A percentile compares a stretch with the other conserved stretches of the same genome.
phyloP scores from a whole-genome alignment of 768 basidiomycete genomes.

The Tephrocybe sp. region DNA sequence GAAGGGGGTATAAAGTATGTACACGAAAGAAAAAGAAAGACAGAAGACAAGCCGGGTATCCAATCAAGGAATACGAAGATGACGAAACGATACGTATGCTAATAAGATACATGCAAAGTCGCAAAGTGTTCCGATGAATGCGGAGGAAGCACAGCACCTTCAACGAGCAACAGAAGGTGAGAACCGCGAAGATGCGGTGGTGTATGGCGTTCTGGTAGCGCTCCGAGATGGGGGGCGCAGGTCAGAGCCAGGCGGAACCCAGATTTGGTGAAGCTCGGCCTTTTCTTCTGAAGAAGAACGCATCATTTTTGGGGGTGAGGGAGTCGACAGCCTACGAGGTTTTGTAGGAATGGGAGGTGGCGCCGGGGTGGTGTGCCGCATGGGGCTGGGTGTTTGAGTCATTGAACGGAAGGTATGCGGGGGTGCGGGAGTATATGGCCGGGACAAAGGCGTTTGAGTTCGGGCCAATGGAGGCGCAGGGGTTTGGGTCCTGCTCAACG shows the following conservation, averaged over 20 bases:
- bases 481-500: conserved; percentile 31
- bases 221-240: conserved; percentile 29
- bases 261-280: conserved; percentile 58
- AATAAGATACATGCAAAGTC: conserved; percentile 29
- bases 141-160: conserved; percentile 15
- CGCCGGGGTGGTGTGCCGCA: conserved; percentile 37
- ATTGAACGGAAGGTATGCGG: conserved; percentile 31
- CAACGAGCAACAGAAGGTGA: conserved; percentile 21
- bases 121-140: conserved; percentile 15
- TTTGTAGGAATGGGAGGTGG: conserved; percentile 38
- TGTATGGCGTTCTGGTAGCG: conserved; percentile 19
- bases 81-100: conserved; percentile 17
- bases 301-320: conserved; percentile 56
- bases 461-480: conserved; percentile 32
- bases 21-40: conserved; percentile 21
- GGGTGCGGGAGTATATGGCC: conserved; percentile 45
- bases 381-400: conserved; percentile 34
- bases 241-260: conserved; percentile 50
- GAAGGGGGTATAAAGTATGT: conserved; percentile 31
- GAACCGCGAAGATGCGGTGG: conserved; percentile 19
- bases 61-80: conserved; percentile 9
- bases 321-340: conserved; percentile 49
- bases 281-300: conserved; percentile 71
- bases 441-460: conserved; percentile 20
- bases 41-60: conserved; percentile 17